Conservation (phyloP, 169 alveolate species). For the Toxoplasma gondii region DNA sequence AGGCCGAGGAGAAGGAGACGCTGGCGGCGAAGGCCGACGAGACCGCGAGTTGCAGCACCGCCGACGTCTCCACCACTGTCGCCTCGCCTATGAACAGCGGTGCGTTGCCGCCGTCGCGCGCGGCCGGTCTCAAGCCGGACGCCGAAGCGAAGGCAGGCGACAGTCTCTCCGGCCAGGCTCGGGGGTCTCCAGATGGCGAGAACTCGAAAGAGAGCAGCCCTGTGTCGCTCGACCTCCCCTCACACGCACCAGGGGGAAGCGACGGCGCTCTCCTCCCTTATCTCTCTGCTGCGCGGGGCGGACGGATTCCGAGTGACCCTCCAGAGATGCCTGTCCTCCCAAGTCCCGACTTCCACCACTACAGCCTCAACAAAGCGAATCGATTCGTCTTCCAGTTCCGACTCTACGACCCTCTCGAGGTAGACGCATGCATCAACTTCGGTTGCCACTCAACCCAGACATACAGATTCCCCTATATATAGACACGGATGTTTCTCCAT, state of each 20-base stretch:
- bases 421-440: background rate
- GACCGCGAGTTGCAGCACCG: background rate
- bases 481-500: background rate
- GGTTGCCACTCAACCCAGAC: background rate
- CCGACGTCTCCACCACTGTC: no score
- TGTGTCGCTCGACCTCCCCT: background rate
- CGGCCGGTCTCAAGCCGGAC: background rate
- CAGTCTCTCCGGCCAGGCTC: background rate
- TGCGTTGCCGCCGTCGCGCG: background rate
- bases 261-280: slow-evolving; percentile 36
- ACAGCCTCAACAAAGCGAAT: background rate
- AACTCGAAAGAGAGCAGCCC: slow-evolving; percentile 21
- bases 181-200: background rate
- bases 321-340: slow-evolving; percentile 28
- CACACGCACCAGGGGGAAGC: background rate
- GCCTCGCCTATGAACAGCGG: background rate
- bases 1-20: background rate
- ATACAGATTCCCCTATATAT: background rate
- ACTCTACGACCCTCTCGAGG: slow-evolving; percentile 46
- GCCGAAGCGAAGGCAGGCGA: background rate
- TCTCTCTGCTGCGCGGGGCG: slow-evolving; percentile 32
- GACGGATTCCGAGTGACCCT: slow-evolving; percentile 18
- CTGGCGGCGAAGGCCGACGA: background rate
- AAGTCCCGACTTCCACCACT: slow-evolving; percentile 10
- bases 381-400: slow-evolving; percentile 17